These are phyloP conservation scores for Lathyrus aphaca DNA, from an alignment of 306 rosid species.

Conservation along the genomic window DNA sequence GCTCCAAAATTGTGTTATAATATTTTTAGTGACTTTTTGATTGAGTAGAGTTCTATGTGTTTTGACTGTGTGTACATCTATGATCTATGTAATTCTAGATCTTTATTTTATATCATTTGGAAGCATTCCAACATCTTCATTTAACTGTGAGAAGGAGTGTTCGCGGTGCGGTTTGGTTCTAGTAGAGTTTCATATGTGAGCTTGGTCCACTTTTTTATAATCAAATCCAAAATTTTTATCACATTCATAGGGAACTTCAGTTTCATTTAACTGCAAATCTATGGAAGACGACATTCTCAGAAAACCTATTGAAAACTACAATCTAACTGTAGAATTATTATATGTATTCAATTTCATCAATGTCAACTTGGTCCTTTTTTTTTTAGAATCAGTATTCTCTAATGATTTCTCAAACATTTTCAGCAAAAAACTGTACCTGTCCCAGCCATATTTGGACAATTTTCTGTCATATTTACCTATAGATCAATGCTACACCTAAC, in stretches of 20 bases:
- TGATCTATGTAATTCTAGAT: too few species aligned
- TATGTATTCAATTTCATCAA: slow-evolving; percentile 10
- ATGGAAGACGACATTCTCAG: background rate
- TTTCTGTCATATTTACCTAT: slow-evolving; percentile 21
- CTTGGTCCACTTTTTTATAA: background rate
- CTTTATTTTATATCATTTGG: too few species aligned
- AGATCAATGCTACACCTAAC: slow-evolving; percentile 4
- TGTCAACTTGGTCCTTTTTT: background rate
- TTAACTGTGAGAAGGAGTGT: too few species aligned
- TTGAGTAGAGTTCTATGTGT: too few species aligned
- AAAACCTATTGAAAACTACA: background rate
- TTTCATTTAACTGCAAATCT: slow-evolving; percentile 29
- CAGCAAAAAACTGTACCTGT: slow-evolving; percentile 2
- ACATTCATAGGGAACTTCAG: slow-evolving; percentile 14
- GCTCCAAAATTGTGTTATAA: too few species aligned
- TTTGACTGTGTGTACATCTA: too few species aligned
- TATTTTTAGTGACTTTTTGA: too few species aligned
- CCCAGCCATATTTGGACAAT: slow-evolving; percentile 11
- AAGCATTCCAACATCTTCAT: too few species aligned
- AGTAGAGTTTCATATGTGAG: slow-evolving; percentile 18
- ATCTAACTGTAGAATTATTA: slow-evolving; percentile 15
- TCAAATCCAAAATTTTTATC: slow-evolving; percentile 2
- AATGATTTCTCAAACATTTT: slow-evolving; percentile 24
- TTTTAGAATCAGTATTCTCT: slow-evolving; percentile 14
- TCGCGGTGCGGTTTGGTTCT: too few species aligned